phyloP scores from a whole-genome alignment of 768 basidiomycete species.

The Leccinellum luteum region DNA sequence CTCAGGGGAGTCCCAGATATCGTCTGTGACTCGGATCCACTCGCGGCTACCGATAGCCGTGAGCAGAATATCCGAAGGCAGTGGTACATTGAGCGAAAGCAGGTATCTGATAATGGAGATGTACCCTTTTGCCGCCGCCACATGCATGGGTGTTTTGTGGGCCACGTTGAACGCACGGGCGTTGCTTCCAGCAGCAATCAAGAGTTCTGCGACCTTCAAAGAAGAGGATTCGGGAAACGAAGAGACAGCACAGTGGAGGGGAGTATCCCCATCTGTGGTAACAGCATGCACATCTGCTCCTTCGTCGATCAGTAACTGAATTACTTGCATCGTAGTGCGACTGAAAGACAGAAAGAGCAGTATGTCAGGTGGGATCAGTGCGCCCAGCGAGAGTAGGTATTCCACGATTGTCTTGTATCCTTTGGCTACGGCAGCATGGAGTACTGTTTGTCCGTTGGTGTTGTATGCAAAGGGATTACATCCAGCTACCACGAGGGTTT shows the following conservation, averaged over 20 bases:
- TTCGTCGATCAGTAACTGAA: neutral
- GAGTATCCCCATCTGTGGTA: no score
- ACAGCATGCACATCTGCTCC: neutral
- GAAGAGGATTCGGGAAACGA: no score
- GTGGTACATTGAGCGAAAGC: neutral
- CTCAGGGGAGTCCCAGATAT: no score
- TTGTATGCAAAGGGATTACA: neutral
- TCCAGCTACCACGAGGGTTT: neutral
- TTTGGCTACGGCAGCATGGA: rapidly evolving
- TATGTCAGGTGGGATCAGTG: neutral
- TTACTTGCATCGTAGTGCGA: neutral
- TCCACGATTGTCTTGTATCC: neutral
- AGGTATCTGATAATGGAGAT: neutral
- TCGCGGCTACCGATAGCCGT: no score
- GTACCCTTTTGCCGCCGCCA: neutral
- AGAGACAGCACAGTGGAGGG: no score
- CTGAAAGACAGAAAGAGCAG: neutral
- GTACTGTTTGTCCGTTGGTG: neutral
- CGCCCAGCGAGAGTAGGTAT: neutral
- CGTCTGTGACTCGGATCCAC: no score
- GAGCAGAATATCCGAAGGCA: no score
- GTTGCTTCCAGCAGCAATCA: no score
- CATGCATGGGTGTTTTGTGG: neutral
- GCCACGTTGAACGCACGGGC: rapidly evolving
- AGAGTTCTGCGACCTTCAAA: neutral